Base-by-base conservation (phyloP, 768 basidiomycete species). In the Cyathus striatus region DNA sequence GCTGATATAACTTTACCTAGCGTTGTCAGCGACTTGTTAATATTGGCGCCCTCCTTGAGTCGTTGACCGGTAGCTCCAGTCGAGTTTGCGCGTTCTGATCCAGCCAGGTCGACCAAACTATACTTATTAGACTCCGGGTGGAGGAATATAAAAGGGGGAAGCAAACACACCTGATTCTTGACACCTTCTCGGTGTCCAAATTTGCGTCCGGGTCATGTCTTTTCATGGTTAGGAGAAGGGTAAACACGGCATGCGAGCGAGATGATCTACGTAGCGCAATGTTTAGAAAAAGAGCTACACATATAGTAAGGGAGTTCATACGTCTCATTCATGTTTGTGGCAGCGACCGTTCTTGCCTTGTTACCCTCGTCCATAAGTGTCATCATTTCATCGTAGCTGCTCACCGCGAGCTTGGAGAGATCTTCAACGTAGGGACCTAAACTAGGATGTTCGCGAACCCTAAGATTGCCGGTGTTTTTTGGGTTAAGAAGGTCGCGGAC, bases 251-350 rank as follows among this genome's bases (percentile, higher is more conserved):
- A 71, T 99, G 96, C 12, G 93, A 96, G 58, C 96, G 88, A 10
- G 93, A 96, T 6, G 92, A 95, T 14, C 89, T 91, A 53, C 14
- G 42, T 22, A 25, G 49, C 35, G 39, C 17, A 22, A 14, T n/a
- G 14, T 21, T 20, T 39, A 25, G 13, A 6, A 10, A 24, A 14
- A 17, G 6, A 32, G 23, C 6, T 17, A 5, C 9, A 9, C 12
- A 51, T 47, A 36, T 36, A 67, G n/a, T n/a, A n/a, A n/a, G n/a
- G n/a, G n/a, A n/a, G n/a, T n/a, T n/a, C 82, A 54, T 60, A 90
- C 78, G 93, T 96, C 66, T 97, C 96, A 66, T 99, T 99, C 96
- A 99, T 99, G 65, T 96, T 93, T 17, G 96, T 99, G 20, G 96
- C 94, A 17, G 96, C 96, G 18, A 99, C 95, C 12, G 96, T 98